These are phyloP conservation scores for Acanthamoeba sp. DNA, from an alignment of 208 protist species.

Conservation along the genomic window DNA sequence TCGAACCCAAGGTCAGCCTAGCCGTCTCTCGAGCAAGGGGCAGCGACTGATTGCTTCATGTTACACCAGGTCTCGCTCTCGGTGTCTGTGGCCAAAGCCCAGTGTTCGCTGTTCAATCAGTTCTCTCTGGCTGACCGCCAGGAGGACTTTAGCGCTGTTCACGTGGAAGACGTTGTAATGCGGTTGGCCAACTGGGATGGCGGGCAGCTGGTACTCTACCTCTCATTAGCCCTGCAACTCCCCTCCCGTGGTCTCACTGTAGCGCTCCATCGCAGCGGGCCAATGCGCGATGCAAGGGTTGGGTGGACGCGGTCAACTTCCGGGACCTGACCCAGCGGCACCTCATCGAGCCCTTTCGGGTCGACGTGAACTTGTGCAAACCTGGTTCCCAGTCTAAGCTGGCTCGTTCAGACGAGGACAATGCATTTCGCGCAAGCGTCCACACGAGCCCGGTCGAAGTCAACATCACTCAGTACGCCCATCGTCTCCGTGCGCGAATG, in stretches of 20 bases:
- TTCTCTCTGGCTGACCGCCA: background rate
- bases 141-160: conserved; percentile 9
- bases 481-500: too few relatives aligned
- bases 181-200: background rate
- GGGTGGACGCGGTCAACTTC: conserved; percentile 29
- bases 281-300: conserved; percentile 14
- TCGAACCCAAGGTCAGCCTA: background rate
- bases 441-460: conserved; percentile 49
- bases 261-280: background rate
- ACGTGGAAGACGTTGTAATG: background rate
- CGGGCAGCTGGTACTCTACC: background rate
- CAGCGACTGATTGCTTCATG: background rate
- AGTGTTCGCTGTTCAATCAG: conserved; percentile 54
- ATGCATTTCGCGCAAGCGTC: background rate
- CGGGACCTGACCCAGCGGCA: background rate
- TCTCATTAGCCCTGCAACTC: background rate
- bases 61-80: background rate
- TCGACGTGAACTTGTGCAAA: background rate
- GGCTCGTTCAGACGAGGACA: background rate
- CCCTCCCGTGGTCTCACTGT: background rate
- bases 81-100: background rate
- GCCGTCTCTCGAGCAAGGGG: background rate
- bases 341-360: conserved; percentile 11
- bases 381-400: too few relatives aligned
- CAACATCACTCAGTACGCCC: conserved; percentile 45